These are phyloP conservation scores for Nitzschia sp. DNA, from an alignment of 108 stramenopile species.

Conservation along the genomic window DNA sequence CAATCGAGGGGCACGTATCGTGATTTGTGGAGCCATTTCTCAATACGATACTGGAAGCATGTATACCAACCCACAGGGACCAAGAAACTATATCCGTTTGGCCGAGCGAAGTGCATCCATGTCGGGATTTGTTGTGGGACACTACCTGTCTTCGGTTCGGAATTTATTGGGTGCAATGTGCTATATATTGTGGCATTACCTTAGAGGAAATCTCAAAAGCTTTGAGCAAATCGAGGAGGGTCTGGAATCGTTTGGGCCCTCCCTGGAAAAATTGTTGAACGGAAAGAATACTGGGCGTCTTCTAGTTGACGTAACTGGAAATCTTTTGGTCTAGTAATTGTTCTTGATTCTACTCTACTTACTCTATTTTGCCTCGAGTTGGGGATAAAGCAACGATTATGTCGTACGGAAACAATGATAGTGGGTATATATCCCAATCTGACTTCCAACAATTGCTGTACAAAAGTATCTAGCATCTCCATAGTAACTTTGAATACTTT, in stretches of 20 bases:
- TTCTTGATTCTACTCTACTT: too few species aligned
- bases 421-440: too few species aligned
- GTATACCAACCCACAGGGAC: constrained; percentile 29
- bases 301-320: constrained; percentile 34
- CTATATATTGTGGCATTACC: constrained; percentile 22
- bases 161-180: constrained; percentile 20
- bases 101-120: constrained; percentile 45
- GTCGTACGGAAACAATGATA: too few species aligned
- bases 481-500: not conserved
- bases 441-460: too few species aligned
- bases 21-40: constrained; percentile 55
- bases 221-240: constrained; percentile 39
- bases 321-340: not conserved
- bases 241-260: constrained; percentile 29
- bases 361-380: too few species aligned
- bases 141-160: constrained; percentile 20
- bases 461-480: too few species aligned
- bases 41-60: constrained; percentile 45
- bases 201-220: constrained; percentile 10
- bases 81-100: constrained; percentile 42
- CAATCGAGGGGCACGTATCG: constrained; percentile 35
- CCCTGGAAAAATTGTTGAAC: constrained; percentile 40
- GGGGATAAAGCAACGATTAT: too few species aligned
- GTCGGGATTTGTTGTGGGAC: constrained; percentile 49
- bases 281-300: constrained; percentile 41